Conservation (phyloP, 2,329 filamentous ascomycete genomes). For the Neofusicoccum umdonicola region DNA sequence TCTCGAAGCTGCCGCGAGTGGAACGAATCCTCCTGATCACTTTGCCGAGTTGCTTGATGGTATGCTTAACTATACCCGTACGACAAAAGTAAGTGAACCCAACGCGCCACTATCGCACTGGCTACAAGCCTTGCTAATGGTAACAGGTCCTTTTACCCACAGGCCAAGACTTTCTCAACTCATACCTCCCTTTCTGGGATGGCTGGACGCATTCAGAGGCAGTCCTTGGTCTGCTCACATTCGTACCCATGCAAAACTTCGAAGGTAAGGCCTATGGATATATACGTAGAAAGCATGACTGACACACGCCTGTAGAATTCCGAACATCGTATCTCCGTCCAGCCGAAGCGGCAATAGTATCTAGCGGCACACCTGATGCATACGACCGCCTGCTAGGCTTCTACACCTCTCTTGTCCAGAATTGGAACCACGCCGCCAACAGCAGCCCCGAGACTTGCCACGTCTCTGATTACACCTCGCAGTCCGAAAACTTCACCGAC, state of each 20-base stretch:
- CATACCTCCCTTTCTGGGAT: slow-evolving; percentile 38
- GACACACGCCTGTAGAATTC: slow-evolving; percentile 27
- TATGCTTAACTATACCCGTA: slow-evolving; percentile 32
- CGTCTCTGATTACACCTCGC: slow-evolving; percentile 33
- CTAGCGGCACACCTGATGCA: slow-evolving; percentile 41
- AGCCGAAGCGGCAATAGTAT: slow-evolving; percentile 42
- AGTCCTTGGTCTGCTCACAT: slow-evolving; percentile 56
- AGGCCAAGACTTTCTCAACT: slow-evolving; percentile 32
- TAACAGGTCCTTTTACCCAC: slow-evolving; percentile 31
- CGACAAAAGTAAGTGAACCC: slow-evolving; percentile 31
- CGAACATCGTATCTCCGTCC: slow-evolving; percentile 36
- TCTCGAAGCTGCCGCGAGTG: slow-evolving; percentile 14
- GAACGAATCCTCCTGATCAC: slow-evolving; percentile 22
- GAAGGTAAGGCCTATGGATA: slow-evolving; percentile 42
- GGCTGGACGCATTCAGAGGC: slow-evolving; percentile 30
- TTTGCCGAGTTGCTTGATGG: slow-evolving; percentile 33
- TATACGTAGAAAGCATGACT: neutral
- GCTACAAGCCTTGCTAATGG: neutral
- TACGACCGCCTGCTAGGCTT: slow-evolving; percentile 62
- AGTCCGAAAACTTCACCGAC: slow-evolving; percentile 41
- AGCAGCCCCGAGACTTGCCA: slow-evolving; percentile 45
- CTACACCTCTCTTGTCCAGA: slow-evolving; percentile 63
- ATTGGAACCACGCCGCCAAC: slow-evolving; percentile 30
- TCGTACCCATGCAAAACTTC: slow-evolving; percentile 50
- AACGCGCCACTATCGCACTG: slow-evolving; percentile 16